phyloP scores from a whole-genome alignment of 345 rosid genomes.

The Lepidium sativum region DNA sequence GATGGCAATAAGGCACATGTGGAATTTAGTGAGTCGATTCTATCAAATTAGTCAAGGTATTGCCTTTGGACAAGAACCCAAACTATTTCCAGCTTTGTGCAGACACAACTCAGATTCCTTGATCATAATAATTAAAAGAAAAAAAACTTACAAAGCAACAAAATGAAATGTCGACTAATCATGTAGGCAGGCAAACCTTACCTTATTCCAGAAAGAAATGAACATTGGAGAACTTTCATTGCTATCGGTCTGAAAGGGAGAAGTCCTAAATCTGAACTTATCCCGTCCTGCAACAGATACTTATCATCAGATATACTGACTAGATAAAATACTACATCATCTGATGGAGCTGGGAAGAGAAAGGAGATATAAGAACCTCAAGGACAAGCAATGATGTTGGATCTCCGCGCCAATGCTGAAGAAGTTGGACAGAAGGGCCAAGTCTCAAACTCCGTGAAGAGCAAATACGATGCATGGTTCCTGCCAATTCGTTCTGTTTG shows the following conservation, averaged over 20 bases:
- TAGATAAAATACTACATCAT: not conserved
- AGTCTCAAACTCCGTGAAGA: conserved; percentile 76
- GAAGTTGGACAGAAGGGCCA: conserved; percentile 74
- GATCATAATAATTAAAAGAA: not conserved
- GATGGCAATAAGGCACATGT: not conserved
- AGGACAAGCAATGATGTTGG: conserved; percentile 61
- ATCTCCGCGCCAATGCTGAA: conserved; percentile 65
- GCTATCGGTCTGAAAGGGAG: conserved; percentile 62
- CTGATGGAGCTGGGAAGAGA: not conserved
- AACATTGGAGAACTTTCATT: conserved; percentile 81
- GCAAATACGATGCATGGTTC: conserved; percentile 74
- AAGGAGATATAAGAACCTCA: conserved; percentile 41
- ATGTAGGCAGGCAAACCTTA: conserved; percentile 17
- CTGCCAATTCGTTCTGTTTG: conserved; percentile 61
- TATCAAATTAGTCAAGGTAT: not conserved
- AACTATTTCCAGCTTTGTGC: not conserved
- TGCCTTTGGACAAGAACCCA: not conserved
- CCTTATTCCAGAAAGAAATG: conserved; percentile 75
- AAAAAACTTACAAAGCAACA: not conserved
- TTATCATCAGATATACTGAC: conserved; percentile 4
- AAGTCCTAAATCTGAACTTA: conserved; percentile 52
- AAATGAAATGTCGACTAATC: not conserved
- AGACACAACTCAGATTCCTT: not conserved
- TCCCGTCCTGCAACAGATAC: conserved; percentile 44
- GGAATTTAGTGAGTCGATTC: not conserved